These are phyloP conservation scores for Rosa multiflora DNA, from an alignment of 306 rosid genomes.

Conservation along the genomic window DNA sequence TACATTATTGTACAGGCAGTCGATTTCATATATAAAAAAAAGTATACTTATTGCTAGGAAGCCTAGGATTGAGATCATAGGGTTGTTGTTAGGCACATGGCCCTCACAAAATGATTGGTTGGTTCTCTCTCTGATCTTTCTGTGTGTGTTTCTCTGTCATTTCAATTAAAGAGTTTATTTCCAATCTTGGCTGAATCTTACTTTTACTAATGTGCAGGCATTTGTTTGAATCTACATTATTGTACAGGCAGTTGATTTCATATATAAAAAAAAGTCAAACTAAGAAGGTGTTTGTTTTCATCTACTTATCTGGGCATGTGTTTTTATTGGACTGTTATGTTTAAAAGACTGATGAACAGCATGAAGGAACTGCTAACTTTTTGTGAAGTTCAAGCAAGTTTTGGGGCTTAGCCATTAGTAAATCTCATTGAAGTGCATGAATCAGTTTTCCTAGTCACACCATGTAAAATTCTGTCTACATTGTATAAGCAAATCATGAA, in stretches of 20 bases:
- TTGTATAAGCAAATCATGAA: too few species aligned
- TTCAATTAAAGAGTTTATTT: not conserved
- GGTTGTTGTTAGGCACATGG: not conserved
- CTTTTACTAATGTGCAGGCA: conserved; percentile 1
- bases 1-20: not conserved
- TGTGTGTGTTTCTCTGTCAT: not conserved
- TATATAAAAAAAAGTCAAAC: not conserved
- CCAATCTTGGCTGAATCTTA: not conserved
- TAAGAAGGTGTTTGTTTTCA: not conserved
- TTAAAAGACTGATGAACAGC: not conserved
- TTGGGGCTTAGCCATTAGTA: not conserved
- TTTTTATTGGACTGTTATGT: not conserved
- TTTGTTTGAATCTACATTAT: not conserved
- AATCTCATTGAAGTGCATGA: not conserved
- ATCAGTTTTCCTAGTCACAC: not conserved
- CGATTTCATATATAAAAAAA: not conserved
- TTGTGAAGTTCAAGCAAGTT: not conserved
- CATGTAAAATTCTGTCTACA: too few species aligned
- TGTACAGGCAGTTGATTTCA: not conserved
- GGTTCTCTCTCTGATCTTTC: not conserved
- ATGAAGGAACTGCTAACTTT: not conserved
- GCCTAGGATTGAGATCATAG: conserved; percentile 2
- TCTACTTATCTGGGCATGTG: not conserved
- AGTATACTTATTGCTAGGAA: not conserved
- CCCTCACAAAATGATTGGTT: not conserved